Evolutionary conservation across 2,329 filamentous ascomycete genomes (phyloP), one percentile per base, ranked within the genome.

Genomic region (Macrophomina pseudophaseolina): DNA sequence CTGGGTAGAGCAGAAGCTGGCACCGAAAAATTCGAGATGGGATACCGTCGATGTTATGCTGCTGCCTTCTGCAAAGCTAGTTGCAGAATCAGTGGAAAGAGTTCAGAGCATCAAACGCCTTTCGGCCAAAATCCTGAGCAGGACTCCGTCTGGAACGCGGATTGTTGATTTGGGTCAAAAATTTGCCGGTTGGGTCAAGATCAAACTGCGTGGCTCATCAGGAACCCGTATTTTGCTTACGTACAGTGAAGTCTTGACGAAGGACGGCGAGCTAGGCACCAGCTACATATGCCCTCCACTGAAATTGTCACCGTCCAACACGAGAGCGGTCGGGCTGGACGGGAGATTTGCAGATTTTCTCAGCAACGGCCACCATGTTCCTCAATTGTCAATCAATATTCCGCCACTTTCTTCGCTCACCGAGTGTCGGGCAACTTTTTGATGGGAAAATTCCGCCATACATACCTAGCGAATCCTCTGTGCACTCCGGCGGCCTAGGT

Each of bases 241-340:
- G 16, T 30, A 30, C 48, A 51, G 18, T n/a, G 48, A 51, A 23
- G 48, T 51, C 5, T 51, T 51, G 48, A 51, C 48, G 18, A 51
- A 51, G 6, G 23, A 7, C 23, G 48, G 48, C 4, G 48, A 51
- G 16, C 23, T 51, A 23, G 48, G 33, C 49, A 35, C 49, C 8
- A 18, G 5, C 28, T 52, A 33, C 12, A 28, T 52, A 28, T 33
- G 28, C 49, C 49, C 49, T 14, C 49, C 49, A 16, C 49, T 52
- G 2, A 12, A 6, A 8, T 6, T 33, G 16, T 11, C 49, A 5
- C 30, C 49, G 6, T 44, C 56, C 56, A 32, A 48, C 60, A 7
- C 32, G 65, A 32, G 56, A 67, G 32, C 30, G 65, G 16, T 42
- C 30, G 4, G 65, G 65, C 9, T 67, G 65, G 56, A 63, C 65